Base-by-base conservation (phyloP, 2,329 filamentous ascomycete species). In the Neoscytalidium dimidiatum region DNA sequence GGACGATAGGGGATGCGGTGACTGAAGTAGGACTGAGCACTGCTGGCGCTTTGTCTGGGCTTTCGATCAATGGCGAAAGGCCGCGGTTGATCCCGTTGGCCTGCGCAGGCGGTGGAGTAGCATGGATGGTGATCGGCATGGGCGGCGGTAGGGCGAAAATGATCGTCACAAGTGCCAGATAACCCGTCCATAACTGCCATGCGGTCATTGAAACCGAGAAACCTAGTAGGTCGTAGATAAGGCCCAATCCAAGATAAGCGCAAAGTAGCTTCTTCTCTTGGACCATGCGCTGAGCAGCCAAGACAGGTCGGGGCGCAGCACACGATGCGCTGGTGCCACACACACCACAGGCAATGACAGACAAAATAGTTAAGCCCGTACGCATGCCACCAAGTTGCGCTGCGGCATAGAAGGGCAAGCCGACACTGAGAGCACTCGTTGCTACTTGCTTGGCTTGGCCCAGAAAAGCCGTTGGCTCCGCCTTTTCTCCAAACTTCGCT, bases 391-490 rank as follows among this genome's bases (percentile, higher is more conserved):
- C 86, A 13, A 88, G 72, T 64, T 86, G 81, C 67, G 85, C 77
- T 0, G 83, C 74, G 8, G 85, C 83, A 70, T 85, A 88, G 69
- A 86, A 84, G 0, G 86, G 86, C 31, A 88, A 70, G 3, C 79
- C 74, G 23, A 85, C 71, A 19, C 81, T 77, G 31, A 78, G 64
- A n/a, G 78, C 70, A 57, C 77, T 79, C 19, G 73, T 69, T 17
- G 76, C 57, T 19, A 76, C 72, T 41, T 64, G 52, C 52, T 64
- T 17, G 65, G 53, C 29, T 26, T 41, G 61, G 23, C 61, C 46
- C 67, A 38, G 23, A 49, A 48, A 53, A 41, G 35, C 33, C 17
- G 49, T 49, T 43, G 53, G 56, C 49, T 51, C 51, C 21, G 41
- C 51, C 9, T 33, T 57, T 8, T 29, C 52, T 4, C 63, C 68